Evolutionary conservation across 2,329 filamentous ascomycete genomes (phyloP).

Genomic region (Dactylonectria estremocensis): DNA sequence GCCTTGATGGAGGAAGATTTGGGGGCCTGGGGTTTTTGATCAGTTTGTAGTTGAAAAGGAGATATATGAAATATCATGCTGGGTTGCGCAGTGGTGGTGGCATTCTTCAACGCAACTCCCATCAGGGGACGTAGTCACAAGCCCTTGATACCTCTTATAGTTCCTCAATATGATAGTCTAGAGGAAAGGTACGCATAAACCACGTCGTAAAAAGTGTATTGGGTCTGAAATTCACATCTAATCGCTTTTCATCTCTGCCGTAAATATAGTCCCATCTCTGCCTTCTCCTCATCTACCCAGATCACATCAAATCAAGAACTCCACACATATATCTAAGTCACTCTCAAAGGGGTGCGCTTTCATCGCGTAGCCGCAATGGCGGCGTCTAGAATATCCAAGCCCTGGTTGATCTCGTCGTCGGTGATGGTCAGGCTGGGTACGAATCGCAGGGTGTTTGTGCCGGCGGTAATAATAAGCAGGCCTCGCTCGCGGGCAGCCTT

Average conservation of each 20-base stretch:
- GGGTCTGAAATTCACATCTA: slow-evolving; percentile 28
- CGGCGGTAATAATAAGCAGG: slow-evolving; percentile 91
- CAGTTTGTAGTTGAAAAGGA: not conserved
- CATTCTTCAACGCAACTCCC: not conserved
- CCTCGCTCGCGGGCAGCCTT: slow-evolving; percentile 91
- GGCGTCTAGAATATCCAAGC: slow-evolving; percentile 82
- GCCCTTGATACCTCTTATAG: not conserved
- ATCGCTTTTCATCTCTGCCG: slow-evolving; percentile 23
- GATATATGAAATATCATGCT: too few relatives aligned
- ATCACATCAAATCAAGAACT: slow-evolving; percentile 16
- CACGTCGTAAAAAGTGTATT: not conserved
- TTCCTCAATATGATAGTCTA: not conserved
- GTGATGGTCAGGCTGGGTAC: slow-evolving; percentile 89
- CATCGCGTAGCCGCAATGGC: slow-evolving; percentile 66
- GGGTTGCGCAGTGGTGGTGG: not conserved
- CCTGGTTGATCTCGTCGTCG: slow-evolving; percentile 84
- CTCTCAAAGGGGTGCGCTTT: slow-evolving; percentile 11
- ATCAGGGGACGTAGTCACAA: not conserved
- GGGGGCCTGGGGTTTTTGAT: not conserved
- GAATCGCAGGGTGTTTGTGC: slow-evolving; percentile 92
- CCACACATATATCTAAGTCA: slow-evolving; percentile 3
- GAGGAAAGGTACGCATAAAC: not conserved
- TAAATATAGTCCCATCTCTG: slow-evolving; percentile 8
- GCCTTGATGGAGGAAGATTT: not conserved
- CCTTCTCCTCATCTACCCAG: not conserved